phyloP scores from a whole-genome alignment of 169 alveolate genomes.

The Plasmodium billcollinsi region DNA sequence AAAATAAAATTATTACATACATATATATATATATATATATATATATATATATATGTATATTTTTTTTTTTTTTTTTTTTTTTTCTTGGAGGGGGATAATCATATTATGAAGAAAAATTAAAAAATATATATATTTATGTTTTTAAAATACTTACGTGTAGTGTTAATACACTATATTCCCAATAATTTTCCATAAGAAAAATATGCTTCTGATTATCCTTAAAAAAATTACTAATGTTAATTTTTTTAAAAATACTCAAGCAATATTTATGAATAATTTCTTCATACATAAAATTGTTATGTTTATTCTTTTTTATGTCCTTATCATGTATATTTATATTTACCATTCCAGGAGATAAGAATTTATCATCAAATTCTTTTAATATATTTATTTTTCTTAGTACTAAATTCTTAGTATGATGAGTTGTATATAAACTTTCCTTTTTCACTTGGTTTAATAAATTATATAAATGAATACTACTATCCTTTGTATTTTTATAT shows the following conservation, averaged over 20 bases:
- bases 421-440: too few species aligned
- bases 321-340: too few species aligned
- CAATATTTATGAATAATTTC: constrained; percentile 12
- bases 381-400: constrained; percentile 30
- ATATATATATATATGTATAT: not conserved
- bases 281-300: not conserved
- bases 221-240: constrained; percentile 1
- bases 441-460: too few species aligned
- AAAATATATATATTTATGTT: not conserved
- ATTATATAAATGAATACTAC: too few species aligned
- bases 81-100: too few species aligned
- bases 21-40: not conserved
- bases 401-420: not conserved
- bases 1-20: not conserved
- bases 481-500: too few species aligned
- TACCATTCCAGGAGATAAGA: too few species aligned
- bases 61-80: not conserved
- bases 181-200: constrained; percentile 21
- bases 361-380: constrained; percentile 21
- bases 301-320: too few species aligned
- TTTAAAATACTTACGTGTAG: constrained; percentile 29
- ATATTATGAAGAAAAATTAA: too few species aligned
- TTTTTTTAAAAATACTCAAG: constrained; percentile 23
- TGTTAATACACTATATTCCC: constrained; percentile 26
- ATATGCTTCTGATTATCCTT: not conserved